These are phyloP conservation scores for Rhizoclosmatium globosum DNA, from an alignment of 192 early-diverging fungal species.

Conservation along the genomic window DNA sequence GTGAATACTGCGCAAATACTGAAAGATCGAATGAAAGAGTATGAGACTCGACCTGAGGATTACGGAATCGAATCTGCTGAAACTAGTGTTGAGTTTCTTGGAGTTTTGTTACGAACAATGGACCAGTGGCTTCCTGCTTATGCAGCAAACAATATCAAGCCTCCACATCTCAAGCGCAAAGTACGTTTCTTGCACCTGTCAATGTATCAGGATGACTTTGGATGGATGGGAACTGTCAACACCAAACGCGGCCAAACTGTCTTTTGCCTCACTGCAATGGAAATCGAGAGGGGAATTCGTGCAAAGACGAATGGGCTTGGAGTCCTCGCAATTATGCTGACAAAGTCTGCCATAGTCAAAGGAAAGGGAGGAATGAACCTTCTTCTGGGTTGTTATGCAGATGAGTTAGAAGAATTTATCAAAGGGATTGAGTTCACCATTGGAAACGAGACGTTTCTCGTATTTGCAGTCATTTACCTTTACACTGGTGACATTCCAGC, in stretches of 20 bases:
- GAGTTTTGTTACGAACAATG: not conserved
- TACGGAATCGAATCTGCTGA: not conserved
- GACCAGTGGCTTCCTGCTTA: not conserved
- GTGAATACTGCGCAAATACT: not conserved
- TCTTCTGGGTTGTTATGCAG: not conserved
- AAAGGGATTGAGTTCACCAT: not conserved
- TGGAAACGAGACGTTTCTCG: not conserved
- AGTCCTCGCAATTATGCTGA: not conserved
- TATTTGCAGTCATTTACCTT: not conserved
- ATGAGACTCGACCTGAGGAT: not conserved
- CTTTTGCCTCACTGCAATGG: not conserved
- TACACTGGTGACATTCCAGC: not conserved
- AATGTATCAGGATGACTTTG: not conserved
- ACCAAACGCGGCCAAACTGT: not conserved
- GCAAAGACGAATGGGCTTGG: not conserved
- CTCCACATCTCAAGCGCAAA: not conserved
- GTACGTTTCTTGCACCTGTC: not conserved
- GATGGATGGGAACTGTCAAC: not conserved
- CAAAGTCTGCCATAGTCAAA: not conserved
- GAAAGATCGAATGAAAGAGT: not conserved
- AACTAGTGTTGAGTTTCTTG: not conserved
- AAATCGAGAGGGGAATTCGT: not conserved
- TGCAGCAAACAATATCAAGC: not conserved
- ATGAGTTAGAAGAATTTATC: not conserved
- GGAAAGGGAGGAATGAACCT: not conserved